These are phyloP conservation scores for Diplodia seriata DNA, from an alignment of 2,329 filamentous ascomycete species.

Conservation along the genomic window DNA sequence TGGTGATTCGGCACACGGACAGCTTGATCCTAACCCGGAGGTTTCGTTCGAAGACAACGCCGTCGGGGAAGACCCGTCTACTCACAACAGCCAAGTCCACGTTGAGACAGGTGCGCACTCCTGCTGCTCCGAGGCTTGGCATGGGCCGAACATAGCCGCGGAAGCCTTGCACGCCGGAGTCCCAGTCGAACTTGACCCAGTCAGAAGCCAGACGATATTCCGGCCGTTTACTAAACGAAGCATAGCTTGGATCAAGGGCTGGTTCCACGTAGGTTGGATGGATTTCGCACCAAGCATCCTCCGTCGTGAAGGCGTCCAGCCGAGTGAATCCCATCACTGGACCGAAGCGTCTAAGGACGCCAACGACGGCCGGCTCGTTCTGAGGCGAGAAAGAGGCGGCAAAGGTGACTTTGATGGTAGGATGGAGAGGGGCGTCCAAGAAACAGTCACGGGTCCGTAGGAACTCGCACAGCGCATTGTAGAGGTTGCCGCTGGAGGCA, in stretches of 20 bases:
- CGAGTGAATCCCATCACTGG: conserved; percentile 38
- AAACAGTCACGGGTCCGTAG: conserved; percentile 46
- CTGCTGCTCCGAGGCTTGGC: background rate
- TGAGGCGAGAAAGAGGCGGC: conserved; percentile 27
- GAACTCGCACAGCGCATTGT: conserved; percentile 42
- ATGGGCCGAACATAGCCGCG: conserved; percentile 34
- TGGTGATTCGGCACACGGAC: background rate
- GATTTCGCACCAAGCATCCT: conserved; percentile 39
- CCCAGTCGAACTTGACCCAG: conserved; percentile 39
- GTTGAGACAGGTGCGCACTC: background rate
- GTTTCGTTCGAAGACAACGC: conserved; percentile 42
- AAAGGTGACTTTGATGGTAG: conserved; percentile 37
- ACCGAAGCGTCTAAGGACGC: conserved; percentile 38
- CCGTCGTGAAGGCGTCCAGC: conserved; percentile 33
- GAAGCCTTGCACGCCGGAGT: conserved; percentile 37
- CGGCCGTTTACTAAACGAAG: conserved; percentile 25
- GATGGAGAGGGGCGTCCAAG: conserved; percentile 33
- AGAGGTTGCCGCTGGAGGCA: conserved; percentile 38
- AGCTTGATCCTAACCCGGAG: conserved; percentile 43
- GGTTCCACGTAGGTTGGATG: conserved; percentile 34
- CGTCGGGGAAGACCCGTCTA: conserved; percentile 39
- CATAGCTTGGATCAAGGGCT: conserved; percentile 22
- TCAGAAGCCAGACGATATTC: conserved; percentile 34
- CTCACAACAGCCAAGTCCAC: conserved; percentile 36
- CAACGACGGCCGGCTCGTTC: conserved; percentile 35